Evolutionary conservation across 345 rosid species (phyloP).

Genomic region (Citrus mangshanensis): DNA sequence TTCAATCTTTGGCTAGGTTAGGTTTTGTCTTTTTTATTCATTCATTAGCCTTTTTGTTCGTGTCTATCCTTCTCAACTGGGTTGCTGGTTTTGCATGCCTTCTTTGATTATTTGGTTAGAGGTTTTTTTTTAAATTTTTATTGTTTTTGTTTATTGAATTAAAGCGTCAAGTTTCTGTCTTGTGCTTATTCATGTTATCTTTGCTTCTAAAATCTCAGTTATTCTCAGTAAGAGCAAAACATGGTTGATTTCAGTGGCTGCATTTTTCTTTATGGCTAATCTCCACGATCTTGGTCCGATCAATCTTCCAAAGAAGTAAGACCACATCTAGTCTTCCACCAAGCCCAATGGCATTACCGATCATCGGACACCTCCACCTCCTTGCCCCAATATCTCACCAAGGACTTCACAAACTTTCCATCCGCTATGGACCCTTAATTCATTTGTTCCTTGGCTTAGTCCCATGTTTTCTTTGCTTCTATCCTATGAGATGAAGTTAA

Average conservation of each 20-base stretch:
- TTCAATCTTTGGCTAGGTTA: too few species aligned
- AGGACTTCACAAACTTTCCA: slow-evolving; percentile 56
- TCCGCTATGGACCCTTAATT: slow-evolving; percentile 52
- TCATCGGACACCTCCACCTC: slow-evolving; percentile 69
- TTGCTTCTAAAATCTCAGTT: not conserved
- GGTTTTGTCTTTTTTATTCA: too few species aligned
- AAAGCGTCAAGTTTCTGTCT: too few species aligned
- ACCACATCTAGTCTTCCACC: slow-evolving; percentile 37
- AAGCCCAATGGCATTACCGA: slow-evolving; percentile 45
- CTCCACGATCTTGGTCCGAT: slow-evolving; percentile 28
- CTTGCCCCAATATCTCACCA: slow-evolving; percentile 55
- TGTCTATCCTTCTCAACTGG: too few species aligned
- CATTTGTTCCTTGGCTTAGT: slow-evolving; percentile 51
- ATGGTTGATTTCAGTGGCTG: slow-evolving; percentile 35
- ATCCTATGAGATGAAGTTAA: too few species aligned
- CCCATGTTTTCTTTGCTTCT: slow-evolving; percentile 22
- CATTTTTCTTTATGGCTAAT: slow-evolving; percentile 39
- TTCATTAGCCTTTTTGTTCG: too few species aligned
- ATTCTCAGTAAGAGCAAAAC: not conserved
- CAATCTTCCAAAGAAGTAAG: slow-evolving; percentile 20
- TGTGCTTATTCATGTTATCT: too few species aligned
- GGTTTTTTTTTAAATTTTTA: too few species aligned
- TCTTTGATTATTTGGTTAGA: too few species aligned
- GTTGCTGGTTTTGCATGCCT: too few species aligned
- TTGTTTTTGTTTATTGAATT: too few species aligned